Conservation (phyloP, 1,139 yeast genomes). For the Pichia sp. region DNA sequence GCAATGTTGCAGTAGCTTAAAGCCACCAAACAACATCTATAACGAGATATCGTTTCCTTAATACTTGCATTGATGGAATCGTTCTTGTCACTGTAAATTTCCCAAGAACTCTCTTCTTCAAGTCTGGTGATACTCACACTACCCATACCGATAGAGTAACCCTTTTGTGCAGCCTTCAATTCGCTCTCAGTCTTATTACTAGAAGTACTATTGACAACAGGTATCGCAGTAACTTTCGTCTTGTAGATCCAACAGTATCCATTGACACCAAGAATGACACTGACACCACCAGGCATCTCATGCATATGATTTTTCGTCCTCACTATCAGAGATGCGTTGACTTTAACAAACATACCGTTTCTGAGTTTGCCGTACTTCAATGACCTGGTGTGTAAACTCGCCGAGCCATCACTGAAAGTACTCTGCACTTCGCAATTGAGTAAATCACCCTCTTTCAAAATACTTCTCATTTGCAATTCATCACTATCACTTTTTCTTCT, state of each 20-base stretch:
- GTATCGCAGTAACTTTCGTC: constrained; percentile 39
- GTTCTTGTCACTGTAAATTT: constrained; percentile 87
- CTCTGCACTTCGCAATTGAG: constrained; percentile 95
- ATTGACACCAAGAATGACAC: constrained; percentile 85
- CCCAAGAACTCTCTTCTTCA: constrained; percentile 94
- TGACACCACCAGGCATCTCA: constrained; percentile 84
- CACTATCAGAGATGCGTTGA: constrained; percentile 76
- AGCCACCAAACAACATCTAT: constrained; percentile 77
- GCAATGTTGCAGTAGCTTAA: constrained; percentile 79
- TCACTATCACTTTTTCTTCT: constrained; percentile 93
- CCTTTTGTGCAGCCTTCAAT: constrained; percentile 30
- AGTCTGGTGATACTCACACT: constrained; percentile 71
- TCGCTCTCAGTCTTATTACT: constrained; percentile 33
- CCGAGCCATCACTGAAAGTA: constrained; percentile 82
- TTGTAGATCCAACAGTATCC: constrained; percentile 92
- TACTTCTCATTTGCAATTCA: constrained; percentile 92
- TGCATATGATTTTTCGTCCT: constrained; percentile 84
- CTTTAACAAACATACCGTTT: constrained; percentile 76
- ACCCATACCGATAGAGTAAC: constrained; percentile 51
- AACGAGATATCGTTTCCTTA: constrained; percentile 73
- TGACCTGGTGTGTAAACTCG: constrained; percentile 91
- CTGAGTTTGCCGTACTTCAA: constrained; percentile 91
- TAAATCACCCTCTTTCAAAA: constrained; percentile 94
- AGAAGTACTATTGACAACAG: constrained; percentile 15
- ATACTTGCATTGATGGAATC: constrained; percentile 57